Evolutionary conservation across 768 basidiomycete genomes (phyloP).

Genomic region (Clathrus columnatus): DNA sequence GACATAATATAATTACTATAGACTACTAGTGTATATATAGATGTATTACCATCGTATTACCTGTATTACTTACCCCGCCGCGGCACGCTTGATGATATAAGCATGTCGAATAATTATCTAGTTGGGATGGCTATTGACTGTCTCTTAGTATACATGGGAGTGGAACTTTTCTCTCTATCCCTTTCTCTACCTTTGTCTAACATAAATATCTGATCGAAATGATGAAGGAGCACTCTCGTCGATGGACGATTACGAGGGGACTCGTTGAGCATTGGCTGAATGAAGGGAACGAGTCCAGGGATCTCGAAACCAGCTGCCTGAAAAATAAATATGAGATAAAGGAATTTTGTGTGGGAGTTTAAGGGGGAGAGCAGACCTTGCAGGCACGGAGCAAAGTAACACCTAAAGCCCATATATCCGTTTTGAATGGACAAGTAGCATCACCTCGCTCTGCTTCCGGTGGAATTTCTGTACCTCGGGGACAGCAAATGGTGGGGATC

Average conservation of each 20-base stretch:
- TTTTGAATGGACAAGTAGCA: conserved; percentile 50
- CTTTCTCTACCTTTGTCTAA: conserved; percentile 9
- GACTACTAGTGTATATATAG: background rate
- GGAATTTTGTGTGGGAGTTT: conserved; percentile 8
- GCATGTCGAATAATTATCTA: too few relatives aligned
- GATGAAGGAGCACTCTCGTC: conserved; percentile 36
- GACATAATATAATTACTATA: too few relatives aligned
- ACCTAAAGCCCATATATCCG: conserved; percentile 68
- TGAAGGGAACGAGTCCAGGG: conserved; percentile 50
- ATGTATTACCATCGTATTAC: background rate
- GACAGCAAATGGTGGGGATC: conserved; percentile 31
- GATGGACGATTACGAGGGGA: conserved; percentile 45
- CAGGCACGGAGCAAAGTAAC: conserved; percentile 55
- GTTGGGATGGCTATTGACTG: background rate
- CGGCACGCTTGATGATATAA: too few relatives aligned
- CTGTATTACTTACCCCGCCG: background rate
- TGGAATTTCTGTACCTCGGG: conserved; percentile 57
- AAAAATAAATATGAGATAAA: too few relatives aligned
- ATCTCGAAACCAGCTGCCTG: conserved; percentile 51
- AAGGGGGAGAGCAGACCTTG: conserved; percentile 36
- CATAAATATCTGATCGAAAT: conserved; percentile 43
- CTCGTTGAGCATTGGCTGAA: conserved; percentile 51
- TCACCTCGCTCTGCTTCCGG: conserved; percentile 56
- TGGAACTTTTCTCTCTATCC: background rate
- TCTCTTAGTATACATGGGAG: background rate